Conservation (phyloP, 371 early-diverging fungal species). For the Mortierella polycephala region DNA sequence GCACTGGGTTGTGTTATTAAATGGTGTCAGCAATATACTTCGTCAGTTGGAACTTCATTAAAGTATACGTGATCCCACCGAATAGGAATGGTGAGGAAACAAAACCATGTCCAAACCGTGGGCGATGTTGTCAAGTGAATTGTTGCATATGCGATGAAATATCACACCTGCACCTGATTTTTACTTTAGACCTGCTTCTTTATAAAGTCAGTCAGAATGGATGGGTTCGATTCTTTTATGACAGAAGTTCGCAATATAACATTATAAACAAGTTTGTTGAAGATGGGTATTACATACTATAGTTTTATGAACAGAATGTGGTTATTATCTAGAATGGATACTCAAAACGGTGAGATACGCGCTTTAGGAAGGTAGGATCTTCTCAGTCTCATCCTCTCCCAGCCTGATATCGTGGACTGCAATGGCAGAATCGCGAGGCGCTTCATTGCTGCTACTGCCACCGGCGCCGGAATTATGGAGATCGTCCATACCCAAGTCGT, state of each 20-base stretch:
- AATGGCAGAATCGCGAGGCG: constrained; percentile 8
- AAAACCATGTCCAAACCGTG: neutral
- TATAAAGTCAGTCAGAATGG: too few species aligned
- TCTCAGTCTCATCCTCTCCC: constrained; percentile 23
- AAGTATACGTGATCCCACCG: constrained; percentile 48
- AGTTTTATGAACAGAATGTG: too few species aligned
- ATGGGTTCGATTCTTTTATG: too few species aligned
- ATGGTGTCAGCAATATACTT: constrained; percentile 49
- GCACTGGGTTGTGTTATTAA: constrained; percentile 24
- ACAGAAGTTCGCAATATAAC: too few species aligned
- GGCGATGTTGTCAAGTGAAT: too few species aligned
- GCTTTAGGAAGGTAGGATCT: constrained; percentile 30
- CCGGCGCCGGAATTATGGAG: constrained; percentile 10
- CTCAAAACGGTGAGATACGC: neutral
- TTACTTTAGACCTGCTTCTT: too few species aligned
- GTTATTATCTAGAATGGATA: neutral
- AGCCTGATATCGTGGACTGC: constrained; percentile 43
- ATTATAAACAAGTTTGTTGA: too few species aligned
- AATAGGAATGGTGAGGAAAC: constrained; percentile 42
- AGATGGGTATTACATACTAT: too few species aligned
- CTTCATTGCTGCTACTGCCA: constrained; percentile 3
- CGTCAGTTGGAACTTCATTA: constrained; percentile 44
- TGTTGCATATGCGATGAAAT: neutral
- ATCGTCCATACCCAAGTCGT: constrained; percentile 34
- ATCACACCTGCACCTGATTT: neutral